Evolutionary conservation across 306 rosid genomes (phyloP).

Genomic region (Fragaria nilgerrensis): DNA sequence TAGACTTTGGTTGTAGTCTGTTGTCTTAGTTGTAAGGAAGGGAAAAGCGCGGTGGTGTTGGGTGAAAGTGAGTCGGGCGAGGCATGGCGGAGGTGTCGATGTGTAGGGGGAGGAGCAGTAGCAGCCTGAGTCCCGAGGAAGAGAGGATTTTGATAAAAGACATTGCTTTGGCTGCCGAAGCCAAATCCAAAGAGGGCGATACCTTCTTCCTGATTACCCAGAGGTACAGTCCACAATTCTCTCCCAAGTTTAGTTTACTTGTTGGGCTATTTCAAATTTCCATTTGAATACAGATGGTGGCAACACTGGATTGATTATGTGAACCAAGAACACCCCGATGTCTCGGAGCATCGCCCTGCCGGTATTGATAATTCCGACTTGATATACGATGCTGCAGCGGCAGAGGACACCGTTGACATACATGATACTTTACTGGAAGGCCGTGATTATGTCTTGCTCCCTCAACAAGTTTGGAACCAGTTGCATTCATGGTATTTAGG

Average conservation of each 20-base stretch:
- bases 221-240: constrained; percentile 42
- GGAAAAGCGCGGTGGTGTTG: too few species aligned
- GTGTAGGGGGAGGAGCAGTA: constrained; percentile 48
- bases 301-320: constrained; percentile 96
- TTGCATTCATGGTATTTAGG: constrained; percentile 53
- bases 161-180: constrained; percentile 81
- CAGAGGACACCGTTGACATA: constrained; percentile 64
- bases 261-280: not conserved
- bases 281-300: constrained; percentile 80
- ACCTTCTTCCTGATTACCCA: constrained; percentile 75
- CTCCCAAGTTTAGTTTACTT: not conserved
- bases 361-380: constrained; percentile 86
- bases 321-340: constrained; percentile 85
- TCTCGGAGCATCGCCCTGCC: constrained; percentile 66
- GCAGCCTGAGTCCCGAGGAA: constrained; percentile 76
- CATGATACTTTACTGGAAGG: constrained; percentile 90
- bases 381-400: constrained; percentile 61
- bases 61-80: too few species aligned
- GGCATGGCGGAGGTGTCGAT: constrained; percentile 59
- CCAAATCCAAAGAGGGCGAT: constrained; percentile 84
- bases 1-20: too few species aligned
- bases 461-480: constrained; percentile 89
- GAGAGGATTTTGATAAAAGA: constrained; percentile 89
- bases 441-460: constrained; percentile 92
- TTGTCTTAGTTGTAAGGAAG: too few species aligned